These are phyloP conservation scores for Aegilops longissima DNA, from an alignment of 176 grass and related monocot species.

Conservation along the genomic window DNA sequence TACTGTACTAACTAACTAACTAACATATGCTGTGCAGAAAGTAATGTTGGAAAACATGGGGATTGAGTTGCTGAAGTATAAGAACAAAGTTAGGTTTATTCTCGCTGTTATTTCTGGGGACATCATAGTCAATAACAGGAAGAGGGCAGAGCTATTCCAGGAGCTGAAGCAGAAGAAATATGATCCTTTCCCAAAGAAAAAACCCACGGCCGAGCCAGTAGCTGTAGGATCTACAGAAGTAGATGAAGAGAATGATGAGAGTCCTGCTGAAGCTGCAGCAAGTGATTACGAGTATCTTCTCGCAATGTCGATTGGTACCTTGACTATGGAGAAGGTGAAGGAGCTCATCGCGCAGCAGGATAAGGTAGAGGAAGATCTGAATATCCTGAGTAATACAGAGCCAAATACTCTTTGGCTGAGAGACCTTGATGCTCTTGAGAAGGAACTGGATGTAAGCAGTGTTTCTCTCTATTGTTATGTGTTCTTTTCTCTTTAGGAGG, in stretches of 20 bases:
- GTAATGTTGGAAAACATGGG: constrained; percentile 52
- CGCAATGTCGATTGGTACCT: constrained; percentile 76
- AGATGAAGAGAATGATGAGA: constrained; percentile 50
- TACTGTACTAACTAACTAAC: too few species aligned
- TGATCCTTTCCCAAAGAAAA: constrained; percentile 70
- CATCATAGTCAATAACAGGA: constrained; percentile 69
- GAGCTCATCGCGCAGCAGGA: too few species aligned
- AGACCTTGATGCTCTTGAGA: too few species aligned
- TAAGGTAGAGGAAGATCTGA: too few species aligned
- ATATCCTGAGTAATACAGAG: too few species aligned
- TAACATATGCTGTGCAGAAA: constrained; percentile 41
- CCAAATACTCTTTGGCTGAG: too few species aligned
- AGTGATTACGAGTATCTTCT: constrained; percentile 85
- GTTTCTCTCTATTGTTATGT: too few species aligned
- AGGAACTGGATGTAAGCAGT: too few species aligned
- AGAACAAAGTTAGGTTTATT: constrained; percentile 81
- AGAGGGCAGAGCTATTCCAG: constrained; percentile 71
- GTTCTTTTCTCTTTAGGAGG: too few species aligned
- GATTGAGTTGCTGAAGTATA: constrained; percentile 55
- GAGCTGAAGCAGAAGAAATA: constrained; percentile 64
- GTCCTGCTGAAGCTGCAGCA: constrained; percentile 31
- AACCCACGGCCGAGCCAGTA: constrained; percentile 36
- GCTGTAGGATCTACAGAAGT: constrained; percentile 55
- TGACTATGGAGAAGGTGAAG: constrained; percentile 58
- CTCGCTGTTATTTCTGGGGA: constrained; percentile 52